Percentiles rank a stretch among this genome's conserved stretches.
phyloP scores from a whole-genome alignment of 2,329 filamentous ascomycete genomes.

The Aureobasidium sp. region DNA sequence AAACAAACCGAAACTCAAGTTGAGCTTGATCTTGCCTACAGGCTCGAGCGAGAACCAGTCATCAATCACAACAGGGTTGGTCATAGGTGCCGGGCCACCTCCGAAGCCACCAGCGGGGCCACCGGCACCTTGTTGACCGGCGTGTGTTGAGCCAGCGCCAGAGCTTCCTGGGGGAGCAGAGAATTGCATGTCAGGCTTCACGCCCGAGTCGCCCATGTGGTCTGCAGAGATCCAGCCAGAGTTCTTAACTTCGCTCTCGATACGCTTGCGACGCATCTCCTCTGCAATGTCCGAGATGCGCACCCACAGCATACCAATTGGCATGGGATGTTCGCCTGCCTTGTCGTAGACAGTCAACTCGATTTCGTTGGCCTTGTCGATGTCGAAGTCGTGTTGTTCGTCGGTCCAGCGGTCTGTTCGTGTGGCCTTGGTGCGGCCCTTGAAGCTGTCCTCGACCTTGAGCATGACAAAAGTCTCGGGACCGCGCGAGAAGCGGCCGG shows the following conservation, averaged over 20 bases:
- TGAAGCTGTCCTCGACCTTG: slow-evolving; percentile 91
- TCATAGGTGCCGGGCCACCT: slow-evolving; percentile 38
- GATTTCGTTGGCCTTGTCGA: slow-evolving; percentile 98
- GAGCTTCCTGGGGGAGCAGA: slow-evolving; percentile 37
- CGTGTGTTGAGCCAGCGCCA: slow-evolving; percentile 20
- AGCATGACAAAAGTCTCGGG: slow-evolving; percentile 94
- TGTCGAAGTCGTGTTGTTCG: slow-evolving; percentile 83
- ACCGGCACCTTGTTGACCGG: slow-evolving; percentile 21
- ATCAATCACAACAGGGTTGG: slow-evolving; percentile 59
- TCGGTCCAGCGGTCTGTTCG: slow-evolving; percentile 86
- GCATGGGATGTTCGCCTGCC: slow-evolving; percentile 75
- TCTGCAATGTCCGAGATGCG: slow-evolving; percentile 95
- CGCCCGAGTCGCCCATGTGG: slow-evolving; percentile 62
- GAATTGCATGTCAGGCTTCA: slow-evolving; percentile 45
- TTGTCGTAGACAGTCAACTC: slow-evolving; percentile 98
- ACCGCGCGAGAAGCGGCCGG: slow-evolving; percentile 72
- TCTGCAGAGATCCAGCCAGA: slow-evolving; percentile 97
- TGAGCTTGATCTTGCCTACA: slow-evolving; percentile 85
- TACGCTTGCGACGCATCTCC: slow-evolving; percentile 93
- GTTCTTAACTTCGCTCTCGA: slow-evolving; percentile 89
- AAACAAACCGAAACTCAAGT: slow-evolving; percentile 66
- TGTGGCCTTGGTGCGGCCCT: slow-evolving; percentile 77
- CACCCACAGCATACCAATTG: slow-evolving; percentile 93
- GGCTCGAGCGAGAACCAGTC: slow-evolving; percentile 97
- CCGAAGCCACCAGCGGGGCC: slow-evolving; percentile 22